A percentile compares a stretch with the other conserved stretches of the same genome.
These are phyloP conservation scores for Oryza rufipogon DNA, from an alignment of 176 grass and related monocot genomes.

Conservation along the genomic window DNA sequence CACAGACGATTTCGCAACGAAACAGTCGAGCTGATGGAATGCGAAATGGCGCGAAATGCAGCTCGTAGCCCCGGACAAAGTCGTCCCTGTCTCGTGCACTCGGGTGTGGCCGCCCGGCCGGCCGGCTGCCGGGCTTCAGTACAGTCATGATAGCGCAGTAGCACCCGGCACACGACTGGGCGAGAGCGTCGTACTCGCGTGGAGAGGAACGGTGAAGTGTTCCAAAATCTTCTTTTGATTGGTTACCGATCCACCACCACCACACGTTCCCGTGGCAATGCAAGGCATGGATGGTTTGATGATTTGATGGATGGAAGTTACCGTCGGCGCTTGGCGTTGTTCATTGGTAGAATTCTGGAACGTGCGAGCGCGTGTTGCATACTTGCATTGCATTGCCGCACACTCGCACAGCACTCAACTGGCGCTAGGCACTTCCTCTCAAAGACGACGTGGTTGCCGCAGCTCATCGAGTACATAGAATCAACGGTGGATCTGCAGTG, in stretches of 20 bases:
- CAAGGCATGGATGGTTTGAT: too few species aligned
- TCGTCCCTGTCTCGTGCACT: neutral
- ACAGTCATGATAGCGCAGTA: neutral
- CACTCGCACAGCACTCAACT: neutral
- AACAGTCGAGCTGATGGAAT: neutral
- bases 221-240: too few species aligned
- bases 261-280: neutral
- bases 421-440: neutral
- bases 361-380: neutral
- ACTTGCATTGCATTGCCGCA: too few species aligned
- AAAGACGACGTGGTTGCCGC: neutral
- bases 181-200: neutral
- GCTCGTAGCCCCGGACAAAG: neutral
- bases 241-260: neutral
- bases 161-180: neutral
- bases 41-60: neutral
- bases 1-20: neutral
- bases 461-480: neutral
- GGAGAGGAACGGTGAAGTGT: neutral
- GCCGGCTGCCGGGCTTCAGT: too few species aligned
- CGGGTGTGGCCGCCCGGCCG: too few species aligned
- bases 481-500: neutral
- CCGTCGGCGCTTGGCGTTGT: too few species aligned
- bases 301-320: too few species aligned
- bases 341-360: too few species aligned